These are phyloP conservation scores for Codiaeum variegatum DNA, from an alignment of 441 rosid genomes.

Conservation along the genomic window DNA sequence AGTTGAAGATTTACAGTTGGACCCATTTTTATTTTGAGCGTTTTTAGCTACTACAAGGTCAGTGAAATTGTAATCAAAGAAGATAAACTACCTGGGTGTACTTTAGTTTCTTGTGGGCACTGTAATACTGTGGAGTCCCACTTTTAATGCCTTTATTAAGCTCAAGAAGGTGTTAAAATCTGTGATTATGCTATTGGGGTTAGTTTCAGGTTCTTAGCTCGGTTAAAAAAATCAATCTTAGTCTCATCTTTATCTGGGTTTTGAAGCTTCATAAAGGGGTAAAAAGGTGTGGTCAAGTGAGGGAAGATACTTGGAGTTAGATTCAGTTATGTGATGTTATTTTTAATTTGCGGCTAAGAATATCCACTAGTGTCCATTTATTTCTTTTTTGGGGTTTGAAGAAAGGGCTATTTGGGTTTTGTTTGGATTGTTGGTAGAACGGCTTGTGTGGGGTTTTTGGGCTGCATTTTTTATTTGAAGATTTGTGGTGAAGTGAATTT, in stretches of 20 bases:
- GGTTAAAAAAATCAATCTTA: not conserved
- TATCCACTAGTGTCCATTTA: not conserved
- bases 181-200: not conserved
- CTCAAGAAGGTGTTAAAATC: not conserved
- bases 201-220: not conserved
- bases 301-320: conserved; percentile 17
- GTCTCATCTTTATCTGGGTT: not conserved
- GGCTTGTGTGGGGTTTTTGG: not conserved
- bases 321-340: conserved; percentile 4
- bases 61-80: conserved; percentile 11
- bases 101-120: conserved; percentile 10
- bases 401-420: conserved; percentile 24
- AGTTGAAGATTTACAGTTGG: conserved; percentile 21
- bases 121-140: conserved; percentile 5
- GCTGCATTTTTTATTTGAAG: conserved; percentile 15
- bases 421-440: conserved; percentile 1
- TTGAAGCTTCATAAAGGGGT: not conserved
- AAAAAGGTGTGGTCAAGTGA: not conserved
- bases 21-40: conserved; percentile 5
- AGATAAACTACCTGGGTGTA: not conserved
- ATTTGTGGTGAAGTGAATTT: conserved; percentile 17
- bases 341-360: not conserved
- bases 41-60: not conserved
- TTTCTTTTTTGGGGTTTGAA: not conserved
- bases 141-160: not conserved